These are phyloP conservation scores for Aspergillus awamori DNA, from an alignment of 2,329 filamentous ascomycete species.

Conservation along the genomic window DNA sequence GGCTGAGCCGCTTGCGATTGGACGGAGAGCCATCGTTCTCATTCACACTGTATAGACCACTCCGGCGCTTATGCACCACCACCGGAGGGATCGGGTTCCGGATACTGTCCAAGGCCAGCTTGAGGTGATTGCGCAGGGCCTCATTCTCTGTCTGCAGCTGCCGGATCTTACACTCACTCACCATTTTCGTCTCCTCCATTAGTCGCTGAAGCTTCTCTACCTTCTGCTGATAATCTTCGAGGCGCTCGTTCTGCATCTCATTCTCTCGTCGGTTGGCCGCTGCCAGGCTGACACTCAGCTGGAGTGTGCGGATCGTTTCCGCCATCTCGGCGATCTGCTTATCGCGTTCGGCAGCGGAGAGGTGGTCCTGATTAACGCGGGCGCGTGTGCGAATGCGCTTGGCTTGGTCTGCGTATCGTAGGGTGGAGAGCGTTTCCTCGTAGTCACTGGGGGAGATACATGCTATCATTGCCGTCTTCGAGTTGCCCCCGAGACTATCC, in stretches of 20 bases:
- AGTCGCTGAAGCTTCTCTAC: conserved; percentile 88
- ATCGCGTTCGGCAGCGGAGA: conserved; percentile 89
- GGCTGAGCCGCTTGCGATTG: conserved; percentile 46
- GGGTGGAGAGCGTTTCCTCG: conserved; percentile 92
- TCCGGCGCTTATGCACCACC: conserved; percentile 36
- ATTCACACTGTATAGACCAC: conserved; percentile 47
- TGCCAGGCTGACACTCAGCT: conserved; percentile 69
- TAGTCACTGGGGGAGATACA: conserved; percentile 96
- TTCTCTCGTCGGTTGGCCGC: conserved; percentile 72
- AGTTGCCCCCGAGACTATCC: conserved; percentile 93
- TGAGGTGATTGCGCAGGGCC: conserved; percentile 81
- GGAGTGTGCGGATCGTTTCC: conserved; percentile 85
- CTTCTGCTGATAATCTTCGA: conserved; percentile 93
- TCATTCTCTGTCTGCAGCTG: conserved; percentile 89
- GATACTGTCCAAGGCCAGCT: conserved; percentile 79
- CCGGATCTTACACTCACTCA: conserved; percentile 91
- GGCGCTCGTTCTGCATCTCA: conserved; percentile 74
- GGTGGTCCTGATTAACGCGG: conserved; percentile 91
- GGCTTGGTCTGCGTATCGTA: conserved; percentile 95
- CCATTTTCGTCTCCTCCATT: conserved; percentile 91
- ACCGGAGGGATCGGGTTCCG: conserved; percentile 82
- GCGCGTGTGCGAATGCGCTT: conserved; percentile 95
- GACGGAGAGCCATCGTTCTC: conserved; percentile 64
- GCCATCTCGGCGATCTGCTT: conserved; percentile 93
- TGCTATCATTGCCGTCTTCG: conserved; percentile 98